A percentile compares a stretch with the other conserved stretches of the same genome.
Evolutionary conservation across 208 protist genomes (phyloP).

Genomic region (Crithidia bombi): DNA sequence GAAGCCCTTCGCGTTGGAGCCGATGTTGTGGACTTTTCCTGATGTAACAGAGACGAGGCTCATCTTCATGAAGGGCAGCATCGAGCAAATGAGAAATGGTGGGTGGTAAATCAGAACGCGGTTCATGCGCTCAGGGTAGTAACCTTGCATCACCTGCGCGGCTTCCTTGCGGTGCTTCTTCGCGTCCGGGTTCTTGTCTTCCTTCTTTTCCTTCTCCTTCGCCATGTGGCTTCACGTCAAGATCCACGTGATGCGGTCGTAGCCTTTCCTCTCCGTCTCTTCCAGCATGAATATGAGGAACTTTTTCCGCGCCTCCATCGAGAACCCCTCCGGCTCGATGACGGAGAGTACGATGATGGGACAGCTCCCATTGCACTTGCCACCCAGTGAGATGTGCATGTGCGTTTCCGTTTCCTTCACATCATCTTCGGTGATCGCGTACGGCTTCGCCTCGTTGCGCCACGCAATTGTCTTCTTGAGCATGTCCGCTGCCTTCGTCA

Average conservation of each 20-base stretch:
- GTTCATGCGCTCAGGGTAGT: constrained; percentile 59
- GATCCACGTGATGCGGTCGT: constrained; percentile 62
- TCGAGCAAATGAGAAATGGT: constrained; percentile 45
- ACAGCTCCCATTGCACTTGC: constrained; percentile 41
- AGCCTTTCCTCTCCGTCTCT: constrained; percentile 45
- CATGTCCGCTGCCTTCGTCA: constrained; percentile 41
- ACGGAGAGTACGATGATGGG: constrained; percentile 51
- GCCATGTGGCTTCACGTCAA: constrained; percentile 57
- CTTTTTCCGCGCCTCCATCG: constrained; percentile 42
- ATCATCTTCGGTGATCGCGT: constrained; percentile 41
- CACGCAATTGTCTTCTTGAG: constrained; percentile 48
- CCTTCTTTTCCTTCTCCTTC: constrained; percentile 48
- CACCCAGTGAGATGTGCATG: constrained; percentile 36
- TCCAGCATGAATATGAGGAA: constrained; percentile 56
- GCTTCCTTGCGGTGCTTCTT: constrained; percentile 45
- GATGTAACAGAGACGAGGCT: constrained; percentile 48
- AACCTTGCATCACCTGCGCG: constrained; percentile 51
- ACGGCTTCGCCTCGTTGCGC: constrained; percentile 47
- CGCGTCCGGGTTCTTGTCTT: constrained; percentile 62
- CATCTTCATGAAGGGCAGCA: constrained; percentile 35
- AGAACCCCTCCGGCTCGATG: constrained; percentile 39
- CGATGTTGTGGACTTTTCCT: constrained; percentile 42
- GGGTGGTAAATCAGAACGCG: constrained; percentile 45
- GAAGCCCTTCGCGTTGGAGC: constrained; percentile 41
- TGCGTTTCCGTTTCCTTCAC: constrained; percentile 36